Base-by-base conservation (phyloP, 805 yeast genomes). In the Wickerhamomyces canadensis region DNA sequence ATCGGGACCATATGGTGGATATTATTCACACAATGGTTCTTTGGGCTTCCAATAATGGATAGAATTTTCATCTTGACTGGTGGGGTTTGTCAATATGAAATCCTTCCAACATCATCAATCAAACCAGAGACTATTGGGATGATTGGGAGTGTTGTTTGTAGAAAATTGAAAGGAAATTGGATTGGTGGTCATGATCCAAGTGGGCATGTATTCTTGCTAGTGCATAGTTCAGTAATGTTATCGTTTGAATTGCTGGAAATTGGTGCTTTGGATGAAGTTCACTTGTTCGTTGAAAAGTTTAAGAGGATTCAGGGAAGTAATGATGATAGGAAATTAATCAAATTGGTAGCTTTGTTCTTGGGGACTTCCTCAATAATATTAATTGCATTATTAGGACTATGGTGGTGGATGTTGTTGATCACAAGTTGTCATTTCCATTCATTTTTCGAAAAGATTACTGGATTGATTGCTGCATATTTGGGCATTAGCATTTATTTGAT, bases 171-270 rank as follows among this genome's bases (percentile, higher is more conserved):
- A 35, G 82, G 98, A 0, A 40, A 51, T 13, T 84, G 91, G 93
- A 43, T 47, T 7, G 87, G 96, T 1, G 98, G 98, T 0, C 96
- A 87, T 55, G 98, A 93, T 62, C 96, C 98, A 5, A 81, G 91
- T 43, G 98, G 98, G 0, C 98, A 93, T 55, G 81, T 86, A 1
- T 93, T 89, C 50, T 57, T 93, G 29, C 63, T 91, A 31, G 71
- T 81, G 5, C 83, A 81, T 41, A 69, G 85, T 8, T 72, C 81
- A 22, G 55, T 81, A 38, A 73, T 83, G 39, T 52, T 91, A 45
- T 65, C 84, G 52, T 76, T 77, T 38, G 96, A 89, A 54, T 54
- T 76, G 7, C 41, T 67, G 17, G 78, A 74, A 42, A 32, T 58
- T 49, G 55, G 37, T 29, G 49, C 67, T 60, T 63, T 44, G 27